Evolutionary conservation across 441 rosid species (phyloP), one percentile per base, ranked within the genome.

Genomic region (Gossypium schwendimanii): DNA sequence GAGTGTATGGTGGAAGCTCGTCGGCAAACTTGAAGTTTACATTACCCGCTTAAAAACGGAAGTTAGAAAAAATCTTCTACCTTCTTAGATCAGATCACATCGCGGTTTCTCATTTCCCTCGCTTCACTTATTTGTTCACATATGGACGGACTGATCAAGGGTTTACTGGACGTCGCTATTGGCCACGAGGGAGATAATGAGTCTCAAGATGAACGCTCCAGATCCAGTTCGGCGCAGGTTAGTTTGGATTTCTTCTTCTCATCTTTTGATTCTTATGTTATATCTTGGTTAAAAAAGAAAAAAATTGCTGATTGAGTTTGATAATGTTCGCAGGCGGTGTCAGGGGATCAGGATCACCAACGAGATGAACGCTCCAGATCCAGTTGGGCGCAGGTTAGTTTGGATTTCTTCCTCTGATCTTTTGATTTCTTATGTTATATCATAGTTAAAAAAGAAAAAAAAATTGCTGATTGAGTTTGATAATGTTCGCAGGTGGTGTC

Each of bases 111-210:
- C 33, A 53, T 10, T 53, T 23, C n/a, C 6, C 61, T 10, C 70
- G 28, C 50, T 10, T 62, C 45, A 18, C 64, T 26, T 50, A 8
- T 62, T 24, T 20, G 8, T 31, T 8, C 11, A 47, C 24, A 39
- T 24, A 24, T 94, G 98, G 97, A 94, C 1, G 91, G 88, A 55
- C 76, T 94, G 83, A 88, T 94, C 84, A 92, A 80, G 74, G 91
- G 90, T 73, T 64, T 94, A 62, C 69, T 75, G 24, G 90, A 90
- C 81, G 90, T 85, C 31, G 93, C 84, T 15, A 26, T 94, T 31
- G 78, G 65, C 65, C 79, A 17, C 8, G 79, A 71, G 33, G 77
- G 66, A n/a, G 71, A 72, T 6, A 76, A 73, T 20, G 82, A 76
- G 62, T 62, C 71, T 41, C 82, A 83, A 11, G 88, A 86, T 44